Evolutionary conservation across 805 yeast species (phyloP).

Genomic region (Sugiyamaella smithiae): DNA sequence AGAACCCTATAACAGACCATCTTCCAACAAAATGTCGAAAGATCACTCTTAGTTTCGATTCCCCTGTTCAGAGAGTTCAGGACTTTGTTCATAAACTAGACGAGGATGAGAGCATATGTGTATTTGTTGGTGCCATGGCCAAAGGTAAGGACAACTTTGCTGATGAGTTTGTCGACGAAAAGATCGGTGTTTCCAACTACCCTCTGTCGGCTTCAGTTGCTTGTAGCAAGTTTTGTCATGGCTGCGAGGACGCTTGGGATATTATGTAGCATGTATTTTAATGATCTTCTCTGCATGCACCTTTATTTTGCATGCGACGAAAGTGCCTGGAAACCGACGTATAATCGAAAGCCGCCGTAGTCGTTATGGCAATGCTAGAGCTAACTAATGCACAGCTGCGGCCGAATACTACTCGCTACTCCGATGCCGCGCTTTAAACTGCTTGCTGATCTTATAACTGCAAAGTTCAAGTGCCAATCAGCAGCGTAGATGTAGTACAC

Average conservation of each 20-base stretch:
- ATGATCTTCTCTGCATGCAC: neutral
- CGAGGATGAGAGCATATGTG: conserved; percentile 91
- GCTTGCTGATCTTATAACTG: no score
- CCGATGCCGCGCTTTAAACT: no score
- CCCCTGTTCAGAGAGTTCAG: conserved; percentile 81
- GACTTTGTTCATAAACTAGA: conserved; percentile 80
- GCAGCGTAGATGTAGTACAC: no score
- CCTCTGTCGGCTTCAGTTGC: conserved; percentile 97
- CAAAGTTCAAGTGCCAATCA: no score
- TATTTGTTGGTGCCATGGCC: conserved; percentile 99
- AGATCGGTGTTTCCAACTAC: conserved; percentile 91
- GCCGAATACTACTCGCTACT: no score
- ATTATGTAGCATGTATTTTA: conserved; percentile 43
- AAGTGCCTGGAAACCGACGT: neutral
- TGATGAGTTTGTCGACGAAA: conserved; percentile 94
- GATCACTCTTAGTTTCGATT: conserved; percentile 88
- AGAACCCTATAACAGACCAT: conserved; percentile 96
- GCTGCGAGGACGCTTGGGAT: conserved; percentile 97
- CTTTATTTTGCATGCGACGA: neutral
- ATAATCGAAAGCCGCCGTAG: neutral
- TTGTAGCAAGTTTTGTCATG: conserved; percentile 96
- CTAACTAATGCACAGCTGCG: no score
- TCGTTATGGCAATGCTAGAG: no score
- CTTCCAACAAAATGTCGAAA: conserved; percentile 94
- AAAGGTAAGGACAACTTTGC: conserved; percentile 97